Base-by-base conservation (phyloP, 768 basidiomycete species). In the Boletus sensibilis region DNA sequence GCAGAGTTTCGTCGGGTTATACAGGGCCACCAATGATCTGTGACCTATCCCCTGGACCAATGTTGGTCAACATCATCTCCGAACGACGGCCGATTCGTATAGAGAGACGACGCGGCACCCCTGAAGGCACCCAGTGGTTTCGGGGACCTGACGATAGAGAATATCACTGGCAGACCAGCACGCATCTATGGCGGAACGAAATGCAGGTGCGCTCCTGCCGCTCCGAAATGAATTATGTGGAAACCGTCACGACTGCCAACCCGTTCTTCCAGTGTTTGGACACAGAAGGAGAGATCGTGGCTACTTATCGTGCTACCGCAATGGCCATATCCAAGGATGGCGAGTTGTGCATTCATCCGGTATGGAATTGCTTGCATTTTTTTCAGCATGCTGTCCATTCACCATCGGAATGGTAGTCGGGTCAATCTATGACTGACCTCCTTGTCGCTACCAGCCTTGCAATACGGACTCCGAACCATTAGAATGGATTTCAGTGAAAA, bases 391-490 rank as follows among this genome's bases (percentile, higher is more conserved):
- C 18, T 16, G 33, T 27, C 37, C 37, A 27, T 51, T 43, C 25
- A 42, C 42, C 31, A 40, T 33, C 42, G 9, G 16, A 5, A 34
- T 58, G 10, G 25, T 50, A 72, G 68, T 39, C 52, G 1, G 66
- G 64, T 31, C 66, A 55, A 25, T 64, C 57, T 38, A 64, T 68
- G 68, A 56, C 44, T 11, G 66, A 72, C 44, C 53, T 70, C n/a
- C 37, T 70, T 23, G 68, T 72, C 2, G 68, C 70, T 37, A 68
- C 66, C 8, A 58, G 55, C 46, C 67, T 68, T 25, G 64, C 70
- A 16, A 57, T 70, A 51, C 61, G 67, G 31, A 67, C 50, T 3
- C 61, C 64, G 11, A 47, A 33, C 37, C 50, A 64, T 50, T 72
- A 52, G 39, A 31, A 42, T 21, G 34, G 8, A 38, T 23, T 37